Conservation (phyloP, 2,329 filamentous ascomycete species). For the Xylariaceae sp. region DNA sequence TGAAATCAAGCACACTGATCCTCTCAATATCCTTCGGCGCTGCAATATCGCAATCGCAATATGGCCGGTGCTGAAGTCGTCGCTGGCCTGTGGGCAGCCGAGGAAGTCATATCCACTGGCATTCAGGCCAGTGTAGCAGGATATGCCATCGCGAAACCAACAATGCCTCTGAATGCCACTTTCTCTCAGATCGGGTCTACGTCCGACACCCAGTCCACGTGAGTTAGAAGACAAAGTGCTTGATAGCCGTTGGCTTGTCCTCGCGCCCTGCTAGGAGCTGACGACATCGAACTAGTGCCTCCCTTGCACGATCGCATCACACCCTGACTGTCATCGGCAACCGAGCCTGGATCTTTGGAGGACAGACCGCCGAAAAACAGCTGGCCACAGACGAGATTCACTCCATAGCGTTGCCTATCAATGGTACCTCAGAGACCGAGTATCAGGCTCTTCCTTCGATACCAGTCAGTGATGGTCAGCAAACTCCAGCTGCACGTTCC, state of each 20-base stretch:
- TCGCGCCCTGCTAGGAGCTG: neutral
- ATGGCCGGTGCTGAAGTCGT: constrained; percentile 35
- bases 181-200: constrained; percentile 43
- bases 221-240: neutral
- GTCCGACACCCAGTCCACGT: constrained; percentile 29
- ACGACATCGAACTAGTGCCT: constrained; percentile 21
- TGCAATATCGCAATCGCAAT: neutral
- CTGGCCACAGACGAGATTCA: constrained; percentile 49
- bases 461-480: constrained; percentile 23
- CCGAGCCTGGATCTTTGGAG: constrained; percentile 54
- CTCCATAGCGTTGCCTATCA: constrained; percentile 46
- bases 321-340: constrained; percentile 49
- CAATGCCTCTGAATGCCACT: constrained; percentile 47
- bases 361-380: constrained; percentile 35
- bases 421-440: constrained; percentile 31
- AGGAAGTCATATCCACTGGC: constrained; percentile 38
- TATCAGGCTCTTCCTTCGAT: constrained; percentile 33
- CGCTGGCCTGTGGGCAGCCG: constrained; percentile 36
- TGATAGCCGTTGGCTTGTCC: neutral
- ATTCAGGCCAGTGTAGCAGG: constrained; percentile 39
- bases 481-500: constrained; percentile 31
- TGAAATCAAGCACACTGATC: no score
- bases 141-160: constrained; percentile 45
- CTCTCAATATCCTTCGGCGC: neutral
- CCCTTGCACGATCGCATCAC: constrained; percentile 46